A percentile compares a stretch with the other conserved stretches of the same genome.
phyloP scores from a whole-genome alignment of 192 early-diverging fungal species.

The Backusella tuberculispora region DNA sequence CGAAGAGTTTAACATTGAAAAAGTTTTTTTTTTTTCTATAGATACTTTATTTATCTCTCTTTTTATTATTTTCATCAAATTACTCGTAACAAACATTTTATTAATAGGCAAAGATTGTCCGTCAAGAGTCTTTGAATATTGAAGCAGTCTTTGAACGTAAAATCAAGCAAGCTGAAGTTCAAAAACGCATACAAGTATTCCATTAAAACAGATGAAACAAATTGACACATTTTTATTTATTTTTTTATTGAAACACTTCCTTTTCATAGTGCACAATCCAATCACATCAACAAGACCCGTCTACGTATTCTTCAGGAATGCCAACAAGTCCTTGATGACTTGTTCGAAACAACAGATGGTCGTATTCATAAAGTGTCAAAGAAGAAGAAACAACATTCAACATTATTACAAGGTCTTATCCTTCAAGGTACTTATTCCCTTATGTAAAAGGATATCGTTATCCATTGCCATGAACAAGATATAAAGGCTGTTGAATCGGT shows the following conservation, averaged over 20 bases:
- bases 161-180: constrained; percentile 95
- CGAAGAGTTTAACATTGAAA: constrained; percentile 99
- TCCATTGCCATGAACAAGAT: constrained; percentile 78
- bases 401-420: constrained; percentile 71
- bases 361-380: constrained; percentile 63
- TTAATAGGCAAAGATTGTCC: constrained; percentile 86
- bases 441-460: constrained; percentile 76
- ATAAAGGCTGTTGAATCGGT: constrained; percentile 60
- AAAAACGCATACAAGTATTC: constrained; percentile 82
- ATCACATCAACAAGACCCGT: constrained; percentile 95
- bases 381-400: constrained; percentile 63
- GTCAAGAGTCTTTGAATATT: constrained; percentile 96
- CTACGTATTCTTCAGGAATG: constrained; percentile 86
- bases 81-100: too few species aligned
- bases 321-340: constrained; percentile 82
- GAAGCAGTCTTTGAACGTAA: constrained; percentile 96
- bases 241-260: background rate
- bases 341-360: constrained; percentile 73
- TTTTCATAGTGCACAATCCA: constrained; percentile 81
- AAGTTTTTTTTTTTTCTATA: constrained; percentile 44
- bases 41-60: background rate
- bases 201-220: background rate
- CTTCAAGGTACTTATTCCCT: constrained; percentile 86
- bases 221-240: background rate
- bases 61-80: background rate